Base-by-base conservation (phyloP, 768 basidiomycete species). In the Psilocybe subaeruginosa region DNA sequence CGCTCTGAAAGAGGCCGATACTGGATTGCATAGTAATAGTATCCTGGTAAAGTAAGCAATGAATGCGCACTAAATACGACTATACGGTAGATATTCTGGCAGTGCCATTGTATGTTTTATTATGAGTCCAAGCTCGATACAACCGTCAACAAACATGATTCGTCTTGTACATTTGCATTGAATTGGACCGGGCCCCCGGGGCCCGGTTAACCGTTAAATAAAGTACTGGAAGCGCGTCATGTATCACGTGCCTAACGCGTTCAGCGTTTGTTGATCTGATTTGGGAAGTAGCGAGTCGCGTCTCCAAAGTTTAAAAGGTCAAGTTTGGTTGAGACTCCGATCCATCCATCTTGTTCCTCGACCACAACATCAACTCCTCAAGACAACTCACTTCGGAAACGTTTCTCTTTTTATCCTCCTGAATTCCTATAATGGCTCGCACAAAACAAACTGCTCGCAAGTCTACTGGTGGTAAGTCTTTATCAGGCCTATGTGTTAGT, bases 391-490 rank as follows among this genome's bases (percentile, higher is more conserved):
- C 59, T 35, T 39, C 54, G 54, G 23, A n/a, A 54, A 60, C 29
- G n/a, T 30, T 48, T 31, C 54, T 58, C 23, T 23, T 23, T 23
- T 23, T 23, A 23, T 52, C 56, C 54, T 7, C 33, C 11, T 35
- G 33, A 54, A 31, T 37, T 58, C 37, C 45, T 66, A 23, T 68
- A 74, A 90, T 90, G 88, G 88, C 88, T 51, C 88, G 88, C 59
- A 90, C 88, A 57, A 88, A 90, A 76, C 88, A 90, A 80, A 89
- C 88, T 55, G 88, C 88, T 52, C 87, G 87, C 79, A 90, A 90
- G 77, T 88, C 87, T 52, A 90, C 88, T 58, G 88, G 88, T 82
- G 88, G 88, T 85, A 68, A 11, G 68, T 9, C 31, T 17, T 45
- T 27, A 39, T 54, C 51, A 16, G 50, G 27, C 63, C 2, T 8